Percentiles rank a stretch among this genome's conserved stretches.
phyloP scores from a whole-genome alignment of 2,329 filamentous ascomycete species.

The Annulohypoxylon truncatum region DNA sequence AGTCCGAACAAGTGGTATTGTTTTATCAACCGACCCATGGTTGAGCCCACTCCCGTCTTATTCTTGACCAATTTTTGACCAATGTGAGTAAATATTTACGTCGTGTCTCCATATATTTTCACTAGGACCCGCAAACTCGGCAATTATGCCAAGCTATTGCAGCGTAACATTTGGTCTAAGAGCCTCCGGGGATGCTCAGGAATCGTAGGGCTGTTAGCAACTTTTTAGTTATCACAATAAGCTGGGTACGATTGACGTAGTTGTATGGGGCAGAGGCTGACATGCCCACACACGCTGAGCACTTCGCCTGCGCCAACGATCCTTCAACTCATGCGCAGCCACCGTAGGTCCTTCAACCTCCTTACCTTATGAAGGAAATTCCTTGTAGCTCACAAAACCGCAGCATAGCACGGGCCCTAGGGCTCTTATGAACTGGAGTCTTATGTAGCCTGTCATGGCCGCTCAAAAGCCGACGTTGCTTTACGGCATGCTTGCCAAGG shows the following conservation, averaged over 20 bases:
- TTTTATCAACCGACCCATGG: slow-evolving; percentile 19
- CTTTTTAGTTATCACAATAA: background rate
- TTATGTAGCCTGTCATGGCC: slow-evolving; percentile 32
- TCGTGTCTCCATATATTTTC: slow-evolving; percentile 3
- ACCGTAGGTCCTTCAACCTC: slow-evolving; percentile 26
- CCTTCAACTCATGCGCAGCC: slow-evolving; percentile 36
- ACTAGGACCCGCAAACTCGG: slow-evolving; percentile 29
- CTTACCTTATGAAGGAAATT: slow-evolving; percentile 11
- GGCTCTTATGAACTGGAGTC: slow-evolving; percentile 1
- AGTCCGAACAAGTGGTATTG: slow-evolving; percentile 16
- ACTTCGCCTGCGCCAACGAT: slow-evolving; percentile 19
- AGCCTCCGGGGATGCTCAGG: slow-evolving; percentile 20
- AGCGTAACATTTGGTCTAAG: slow-evolving; percentile 12
- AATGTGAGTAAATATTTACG: slow-evolving; percentile 14
- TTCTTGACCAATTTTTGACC: slow-evolving; percentile 15
- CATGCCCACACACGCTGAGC: background rate
- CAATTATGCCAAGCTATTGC: slow-evolving; percentile 28
- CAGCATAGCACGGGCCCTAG: slow-evolving; percentile 24
- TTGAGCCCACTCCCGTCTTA: slow-evolving; percentile 6
- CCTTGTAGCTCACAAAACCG: slow-evolving; percentile 16
- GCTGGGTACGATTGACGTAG: slow-evolving; percentile 5
- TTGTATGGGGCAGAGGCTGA: slow-evolving; percentile 1
- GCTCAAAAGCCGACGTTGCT: background rate
- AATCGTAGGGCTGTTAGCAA: slow-evolving; percentile 18
- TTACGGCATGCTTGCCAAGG: slow-evolving; percentile 9